Percentiles rank a stretch among this genome's conserved stretches.
Evolutionary conservation across 2,329 filamentous ascomycete species (phyloP).

Genomic region (Tolypocladium capitatum): DNA sequence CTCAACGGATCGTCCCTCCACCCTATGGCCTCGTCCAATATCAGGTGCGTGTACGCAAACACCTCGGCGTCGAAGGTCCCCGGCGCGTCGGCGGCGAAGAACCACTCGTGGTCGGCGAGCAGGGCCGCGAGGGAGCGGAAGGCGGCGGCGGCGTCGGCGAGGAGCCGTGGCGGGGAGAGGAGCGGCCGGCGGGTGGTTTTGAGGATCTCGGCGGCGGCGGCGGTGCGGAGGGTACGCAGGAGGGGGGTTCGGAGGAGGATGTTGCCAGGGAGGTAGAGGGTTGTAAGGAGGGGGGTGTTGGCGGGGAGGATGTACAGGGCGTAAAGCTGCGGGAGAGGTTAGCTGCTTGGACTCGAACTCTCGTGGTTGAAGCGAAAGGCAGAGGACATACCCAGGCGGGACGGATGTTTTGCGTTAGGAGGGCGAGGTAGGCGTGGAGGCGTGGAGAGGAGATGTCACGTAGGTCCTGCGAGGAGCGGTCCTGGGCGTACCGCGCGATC

Average conservation of each 20-base stretch:
- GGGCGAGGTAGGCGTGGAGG: constrained; percentile 63
- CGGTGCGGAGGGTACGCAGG: constrained; percentile 52
- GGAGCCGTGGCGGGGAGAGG: constrained; percentile 23
- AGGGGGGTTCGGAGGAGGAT: constrained; percentile 51
- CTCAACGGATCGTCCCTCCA: constrained; percentile 53
- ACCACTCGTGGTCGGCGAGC: constrained; percentile 30
- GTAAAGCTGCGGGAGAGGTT: constrained; percentile 45
- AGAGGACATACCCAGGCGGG: constrained; percentile 60
- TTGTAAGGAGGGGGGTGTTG: constrained; percentile 55
- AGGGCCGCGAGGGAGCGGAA: constrained; percentile 31
- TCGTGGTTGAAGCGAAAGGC: neutral
- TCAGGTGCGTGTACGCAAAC: constrained; percentile 77
- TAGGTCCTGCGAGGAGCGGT: constrained; percentile 22
- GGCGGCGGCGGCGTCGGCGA: constrained; percentile 29
- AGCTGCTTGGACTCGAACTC: neutral
- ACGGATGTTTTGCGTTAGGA: constrained; percentile 66
- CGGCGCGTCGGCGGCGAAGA: constrained; percentile 39
- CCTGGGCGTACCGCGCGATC: constrained; percentile 54
- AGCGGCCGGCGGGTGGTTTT: constrained; percentile 37
- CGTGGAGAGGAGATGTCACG: constrained; percentile 39
- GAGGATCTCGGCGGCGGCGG: constrained; percentile 62
- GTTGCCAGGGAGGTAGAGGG: constrained; percentile 59
- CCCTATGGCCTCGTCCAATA: constrained; percentile 49
- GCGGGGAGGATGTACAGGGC: constrained; percentile 61
- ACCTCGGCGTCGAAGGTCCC: constrained; percentile 76